Conservation (phyloP, 164 flowering plant genomes). For the Umbilicus rupestris region DNA sequence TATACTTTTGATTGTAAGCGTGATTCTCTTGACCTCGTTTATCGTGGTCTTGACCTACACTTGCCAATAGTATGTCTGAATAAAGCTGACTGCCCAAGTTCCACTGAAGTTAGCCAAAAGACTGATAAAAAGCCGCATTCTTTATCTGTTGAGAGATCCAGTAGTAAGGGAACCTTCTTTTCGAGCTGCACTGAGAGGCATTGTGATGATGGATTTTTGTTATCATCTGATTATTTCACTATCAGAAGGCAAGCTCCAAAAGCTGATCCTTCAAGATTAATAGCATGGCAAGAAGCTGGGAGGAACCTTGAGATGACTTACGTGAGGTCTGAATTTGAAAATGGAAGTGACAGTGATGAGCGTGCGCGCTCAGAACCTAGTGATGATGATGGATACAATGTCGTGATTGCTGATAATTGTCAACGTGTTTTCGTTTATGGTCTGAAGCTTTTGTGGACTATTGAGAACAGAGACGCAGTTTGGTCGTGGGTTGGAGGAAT, state of each 20-base stretch:
- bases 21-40: constrained; percentile 87
- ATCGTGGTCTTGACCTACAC: constrained; percentile 90
- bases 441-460: constrained; percentile 92
- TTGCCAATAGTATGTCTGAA: constrained; percentile 52
- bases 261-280: constrained; percentile 80
- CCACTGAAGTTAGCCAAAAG: constrained; percentile 43
- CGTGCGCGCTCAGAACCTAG: constrained; percentile 82
- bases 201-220: constrained; percentile 82
- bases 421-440: constrained; percentile 93
- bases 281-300: constrained; percentile 98
- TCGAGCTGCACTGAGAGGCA: constrained; percentile 46
- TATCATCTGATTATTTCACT: constrained; percentile 94
- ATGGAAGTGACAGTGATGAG: constrained; percentile 92
- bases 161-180: constrained; percentile 37
- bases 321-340: constrained; percentile 94
- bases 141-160: constrained; percentile 35
- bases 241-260: constrained; percentile 92
- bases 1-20: constrained; percentile 88
- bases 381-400: constrained; percentile 99
- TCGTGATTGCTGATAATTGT: constrained; percentile 96
- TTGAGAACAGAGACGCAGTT: constrained; percentile 95
- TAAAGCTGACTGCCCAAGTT: constrained; percentile 41
- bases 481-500: constrained; percentile 97
- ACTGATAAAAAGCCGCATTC: constrained; percentile 31
- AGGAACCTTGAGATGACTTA: constrained; percentile 81